Percentiles rank a stretch among this genome's conserved stretches.
Conservation (phyloP, 805 yeast genomes). For the Metschnikowia gruessii region DNA sequence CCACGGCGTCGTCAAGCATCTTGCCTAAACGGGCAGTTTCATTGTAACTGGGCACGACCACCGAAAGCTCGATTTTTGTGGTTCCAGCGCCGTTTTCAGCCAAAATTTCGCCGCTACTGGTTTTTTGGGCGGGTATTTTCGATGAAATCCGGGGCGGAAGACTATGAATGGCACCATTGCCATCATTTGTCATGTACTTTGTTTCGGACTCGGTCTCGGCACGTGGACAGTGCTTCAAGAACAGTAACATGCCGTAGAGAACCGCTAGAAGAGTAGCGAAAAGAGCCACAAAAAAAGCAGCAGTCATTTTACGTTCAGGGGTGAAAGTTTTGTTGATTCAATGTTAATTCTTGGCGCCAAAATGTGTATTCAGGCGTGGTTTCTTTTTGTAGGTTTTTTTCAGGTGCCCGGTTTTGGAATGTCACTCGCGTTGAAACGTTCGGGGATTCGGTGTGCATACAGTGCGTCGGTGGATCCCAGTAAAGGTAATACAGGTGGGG, state of each 20-base stretch:
- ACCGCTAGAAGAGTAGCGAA: constrained; percentile 18
- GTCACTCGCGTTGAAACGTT: too few species aligned
- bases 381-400: too few species aligned
- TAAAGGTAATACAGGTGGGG: too few species aligned
- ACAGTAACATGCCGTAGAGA: constrained; percentile 41
- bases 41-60: constrained; percentile 92
- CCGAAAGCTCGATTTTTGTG: constrained; percentile 48
- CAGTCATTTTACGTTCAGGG: neutral
- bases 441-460: too few species aligned
- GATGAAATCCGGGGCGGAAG: constrained; percentile 29
- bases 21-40: constrained; percentile 68
- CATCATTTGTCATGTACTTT: constrained; percentile 49
- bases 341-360: too few species aligned
- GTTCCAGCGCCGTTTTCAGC: constrained; percentile 12
- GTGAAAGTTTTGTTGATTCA: too few species aligned
- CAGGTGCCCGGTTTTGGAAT: too few species aligned
- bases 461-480: too few species aligned
- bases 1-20: constrained; percentile 71
- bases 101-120: too few species aligned
- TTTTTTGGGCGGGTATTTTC: too few species aligned
- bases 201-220: constrained; percentile 51
- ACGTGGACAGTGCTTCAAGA: constrained; percentile 66
- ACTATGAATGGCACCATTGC: constrained; percentile 25
- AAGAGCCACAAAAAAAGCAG: constrained; percentile 2
- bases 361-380: too few species aligned